Evolutionary conservation across 257 asterid species (phyloP), one percentile per base, ranked within the genome.

Genomic region (Parsonsia alboflavescens): DNA sequence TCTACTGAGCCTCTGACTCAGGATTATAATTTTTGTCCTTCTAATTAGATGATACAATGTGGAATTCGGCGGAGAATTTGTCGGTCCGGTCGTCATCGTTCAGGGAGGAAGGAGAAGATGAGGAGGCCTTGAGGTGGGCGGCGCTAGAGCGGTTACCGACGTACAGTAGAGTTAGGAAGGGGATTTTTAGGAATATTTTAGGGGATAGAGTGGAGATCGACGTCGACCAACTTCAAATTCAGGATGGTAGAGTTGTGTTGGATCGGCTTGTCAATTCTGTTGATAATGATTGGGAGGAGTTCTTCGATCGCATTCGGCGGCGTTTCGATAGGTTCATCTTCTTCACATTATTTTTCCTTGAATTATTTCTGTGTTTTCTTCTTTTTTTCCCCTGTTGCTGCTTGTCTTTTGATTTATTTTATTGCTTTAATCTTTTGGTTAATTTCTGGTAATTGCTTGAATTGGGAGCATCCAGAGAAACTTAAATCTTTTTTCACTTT

Each of bases 51-150:
- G 0, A 17, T 11, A 13, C 30, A 33, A 93, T 93, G 98, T 93
- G 98, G 98, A 90, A 80, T 58, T 88, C 97, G 56, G 96, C 88
- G 58, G 98, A 90, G 93, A 91, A 90, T 74, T 70, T 91, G 79
- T 86, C 96, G 66, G 97, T 80, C 73, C 84, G 97, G 44, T 90
- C 98, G 68, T 86, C 85, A 85, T 93, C 98, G 45, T 91, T 91
- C 24, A 80, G 97, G 85, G 97, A 90, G 84, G 93, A 91, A 54
- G 95, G 88, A 26, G 97, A 90, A 77, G 98, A 93, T 66, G 98
- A 93, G 89, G 97, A 90, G 86, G 98, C 93, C 74, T 87, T 93
- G 77, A 89, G 92, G 76, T 91, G 98, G 98, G 98, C 98, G 68
- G 98, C 97, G 80, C 80, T 93, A 74, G 97, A 93, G 91, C 79